Conservation (phyloP, 495 filamentous ascomycete species). For the Tuber borchii region DNA sequence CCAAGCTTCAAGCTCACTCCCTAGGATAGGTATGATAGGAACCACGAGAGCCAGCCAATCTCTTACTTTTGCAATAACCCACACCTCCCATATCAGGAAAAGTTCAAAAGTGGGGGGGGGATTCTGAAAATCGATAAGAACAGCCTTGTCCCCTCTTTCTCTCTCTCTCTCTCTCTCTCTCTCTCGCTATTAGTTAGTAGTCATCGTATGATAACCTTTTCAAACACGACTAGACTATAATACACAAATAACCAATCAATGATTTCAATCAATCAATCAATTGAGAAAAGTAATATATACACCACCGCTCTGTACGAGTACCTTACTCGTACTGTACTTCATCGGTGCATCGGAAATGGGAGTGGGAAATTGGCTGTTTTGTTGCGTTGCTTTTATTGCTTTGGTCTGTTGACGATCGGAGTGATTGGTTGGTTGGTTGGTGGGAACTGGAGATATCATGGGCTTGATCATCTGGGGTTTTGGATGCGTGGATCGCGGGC, state of each 20-base stretch:
- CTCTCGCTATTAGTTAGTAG: not conserved
- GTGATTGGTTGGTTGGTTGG: not conserved
- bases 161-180: too few relatives aligned
- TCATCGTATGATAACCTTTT: not conserved
- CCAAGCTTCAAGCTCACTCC: too few relatives aligned
- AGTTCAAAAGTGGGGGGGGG: too few relatives aligned
- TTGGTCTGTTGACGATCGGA: not conserved
- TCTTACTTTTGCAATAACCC: too few relatives aligned
- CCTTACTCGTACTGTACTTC: not conserved
- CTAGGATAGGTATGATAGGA: too few relatives aligned
- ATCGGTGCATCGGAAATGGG: not conserved
- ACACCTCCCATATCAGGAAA: too few relatives aligned
- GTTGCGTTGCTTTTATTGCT: not conserved
- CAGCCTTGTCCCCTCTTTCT: too few relatives aligned
- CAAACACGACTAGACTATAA: not conserved
- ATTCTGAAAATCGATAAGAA: too few relatives aligned
- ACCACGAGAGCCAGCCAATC: too few relatives aligned
- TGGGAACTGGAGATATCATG: not conserved
- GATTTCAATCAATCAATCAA: not conserved
- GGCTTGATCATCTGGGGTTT: not conserved
- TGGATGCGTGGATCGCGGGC: not conserved
- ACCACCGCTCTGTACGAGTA: too few relatives aligned
- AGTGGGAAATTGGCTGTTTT: not conserved
- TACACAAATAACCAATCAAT: not conserved
- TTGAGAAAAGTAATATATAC: not conserved